Evolutionary conservation across 495 filamentous ascomycete species (phyloP).

Genomic region (Oleoguttula mirabilis): DNA sequence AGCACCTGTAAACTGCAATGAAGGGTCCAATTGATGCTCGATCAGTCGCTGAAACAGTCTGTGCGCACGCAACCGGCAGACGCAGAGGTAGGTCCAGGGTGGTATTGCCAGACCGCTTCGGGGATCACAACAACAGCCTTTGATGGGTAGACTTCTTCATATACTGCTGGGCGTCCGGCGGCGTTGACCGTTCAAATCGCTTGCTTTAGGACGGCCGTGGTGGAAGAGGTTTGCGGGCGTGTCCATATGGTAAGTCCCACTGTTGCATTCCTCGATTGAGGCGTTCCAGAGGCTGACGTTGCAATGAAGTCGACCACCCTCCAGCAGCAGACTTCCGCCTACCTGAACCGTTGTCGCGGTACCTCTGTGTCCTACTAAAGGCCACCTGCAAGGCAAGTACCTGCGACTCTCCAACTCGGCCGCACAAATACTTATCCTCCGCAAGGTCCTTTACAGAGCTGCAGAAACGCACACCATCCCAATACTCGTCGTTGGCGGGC

Average conservation of each 20-base stretch:
- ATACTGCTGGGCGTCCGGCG: too few relatives aligned
- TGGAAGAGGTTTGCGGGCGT: too few relatives aligned
- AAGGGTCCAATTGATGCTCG: slow-evolving; percentile 17
- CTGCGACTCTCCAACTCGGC: neutral
- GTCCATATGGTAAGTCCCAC: too few relatives aligned
- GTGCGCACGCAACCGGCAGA: slow-evolving; percentile 9
- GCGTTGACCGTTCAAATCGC: too few relatives aligned
- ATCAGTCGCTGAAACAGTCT: slow-evolving; percentile 17
- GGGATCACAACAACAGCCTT: slow-evolving; percentile 4
- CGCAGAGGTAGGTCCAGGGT: too few relatives aligned
- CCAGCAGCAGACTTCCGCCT: slow-evolving; percentile 4
- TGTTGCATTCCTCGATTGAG: slow-evolving; percentile 18
- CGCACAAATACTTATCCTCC: slow-evolving; percentile 10
- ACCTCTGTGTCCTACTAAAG: slow-evolving; percentile 10
- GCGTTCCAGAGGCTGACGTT: slow-evolving; percentile 21
- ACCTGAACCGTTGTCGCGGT: slow-evolving; percentile 4
- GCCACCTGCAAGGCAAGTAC: slow-evolving; percentile 9
- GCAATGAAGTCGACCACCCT: slow-evolving; percentile 16
- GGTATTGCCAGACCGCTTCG: neutral
- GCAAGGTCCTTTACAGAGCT: slow-evolving; percentile 9
- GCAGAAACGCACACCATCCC: slow-evolving; percentile 5
- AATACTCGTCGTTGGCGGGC: too few relatives aligned
- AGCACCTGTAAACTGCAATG: neutral
- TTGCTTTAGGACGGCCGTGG: too few relatives aligned
- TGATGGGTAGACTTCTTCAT: too few relatives aligned